Evolutionary conservation across 2,329 filamentous ascomycete genomes (phyloP).

Genomic region (Dactylellina drechsleri): DNA sequence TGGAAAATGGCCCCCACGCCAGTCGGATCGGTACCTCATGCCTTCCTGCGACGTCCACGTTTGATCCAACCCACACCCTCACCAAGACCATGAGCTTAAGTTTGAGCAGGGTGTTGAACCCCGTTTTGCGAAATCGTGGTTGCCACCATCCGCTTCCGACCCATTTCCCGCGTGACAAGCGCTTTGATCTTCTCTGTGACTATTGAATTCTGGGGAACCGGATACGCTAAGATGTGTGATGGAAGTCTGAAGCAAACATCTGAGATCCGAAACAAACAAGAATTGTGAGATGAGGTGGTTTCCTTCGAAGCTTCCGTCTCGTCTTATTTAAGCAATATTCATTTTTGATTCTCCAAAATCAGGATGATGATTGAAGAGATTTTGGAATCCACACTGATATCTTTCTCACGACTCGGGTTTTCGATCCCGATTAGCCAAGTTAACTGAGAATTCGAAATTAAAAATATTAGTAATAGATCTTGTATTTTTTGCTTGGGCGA

Average conservation of each 20-base stretch:
- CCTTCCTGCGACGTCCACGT: background rate
- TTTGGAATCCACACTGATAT: slow-evolving; percentile 1
- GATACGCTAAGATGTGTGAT: slow-evolving; percentile 31
- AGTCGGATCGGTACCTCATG: background rate
- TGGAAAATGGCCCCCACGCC: slow-evolving; percentile 19
- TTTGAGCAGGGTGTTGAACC: slow-evolving; percentile 22
- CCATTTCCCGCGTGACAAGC: slow-evolving; percentile 28
- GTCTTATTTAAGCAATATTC: too few relatives aligned
- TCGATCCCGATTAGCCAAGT: slow-evolving; percentile 39
- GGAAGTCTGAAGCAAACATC: slow-evolving; percentile 33
- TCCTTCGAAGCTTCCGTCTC: background rate
- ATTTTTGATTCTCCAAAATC: too few relatives aligned
- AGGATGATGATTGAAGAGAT: background rate
- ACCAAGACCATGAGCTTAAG: slow-evolving; percentile 18
- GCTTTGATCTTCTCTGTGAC: slow-evolving; percentile 23
- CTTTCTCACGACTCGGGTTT: slow-evolving; percentile 17
- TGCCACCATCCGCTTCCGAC: slow-evolving; percentile 41
- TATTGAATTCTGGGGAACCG: slow-evolving; percentile 35
- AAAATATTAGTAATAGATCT: slow-evolving; percentile 1
- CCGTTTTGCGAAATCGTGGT: slow-evolving; percentile 37
- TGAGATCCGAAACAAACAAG: background rate
- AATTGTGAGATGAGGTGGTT: slow-evolving; percentile 8
- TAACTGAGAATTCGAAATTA: slow-evolving; percentile 12
- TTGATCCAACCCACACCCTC: slow-evolving; percentile 26
- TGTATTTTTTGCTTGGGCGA: too few relatives aligned